Percentiles rank a stretch among this genome's conserved stretches.
Evolutionary conservation across 2,329 filamentous ascomycete species (phyloP).

Genomic region (Ophiosphaerella korrae): DNA sequence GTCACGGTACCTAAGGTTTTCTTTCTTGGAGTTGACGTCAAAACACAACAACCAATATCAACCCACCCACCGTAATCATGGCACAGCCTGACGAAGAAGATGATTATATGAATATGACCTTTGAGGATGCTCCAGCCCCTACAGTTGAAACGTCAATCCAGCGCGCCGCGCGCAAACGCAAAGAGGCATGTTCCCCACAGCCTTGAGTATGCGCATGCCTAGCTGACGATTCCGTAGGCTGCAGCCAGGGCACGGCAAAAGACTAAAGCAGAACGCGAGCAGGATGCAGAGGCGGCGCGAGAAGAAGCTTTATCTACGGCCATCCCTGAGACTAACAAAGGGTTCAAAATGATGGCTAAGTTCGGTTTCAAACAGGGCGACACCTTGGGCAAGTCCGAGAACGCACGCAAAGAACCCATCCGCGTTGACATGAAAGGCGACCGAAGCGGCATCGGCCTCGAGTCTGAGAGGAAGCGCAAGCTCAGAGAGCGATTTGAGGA

Average conservation of each 20-base stretch:
- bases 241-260: conserved; percentile 53
- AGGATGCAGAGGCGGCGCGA: conserved; percentile 71
- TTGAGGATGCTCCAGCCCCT: conserved; percentile 65
- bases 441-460: conserved; percentile 81
- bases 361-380: conserved; percentile 85
- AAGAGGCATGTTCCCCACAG: conserved; percentile 48
- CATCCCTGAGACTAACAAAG: conserved; percentile 76
- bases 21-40: neutral
- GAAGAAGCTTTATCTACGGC: conserved; percentile 78
- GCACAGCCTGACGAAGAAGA: conserved; percentile 71
- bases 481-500: conserved; percentile 49
- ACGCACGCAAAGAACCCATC: conserved; percentile 71
- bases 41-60: neutral
- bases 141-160: conserved; percentile 67
- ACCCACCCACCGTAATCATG: conserved; percentile 21
- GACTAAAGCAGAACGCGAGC: conserved; percentile 83
- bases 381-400: conserved; percentile 68
- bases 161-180: conserved; percentile 59
- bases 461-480: conserved; percentile 81
- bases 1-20: neutral
- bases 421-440: conserved; percentile 77
- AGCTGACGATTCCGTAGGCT: conserved; percentile 27
- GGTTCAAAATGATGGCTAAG: conserved; percentile 94
- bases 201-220: neutral
- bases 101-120: conserved; percentile 97